Conservation (phyloP, 805 yeast genomes). For the Saccharomyces kudriavzevii region DNA sequence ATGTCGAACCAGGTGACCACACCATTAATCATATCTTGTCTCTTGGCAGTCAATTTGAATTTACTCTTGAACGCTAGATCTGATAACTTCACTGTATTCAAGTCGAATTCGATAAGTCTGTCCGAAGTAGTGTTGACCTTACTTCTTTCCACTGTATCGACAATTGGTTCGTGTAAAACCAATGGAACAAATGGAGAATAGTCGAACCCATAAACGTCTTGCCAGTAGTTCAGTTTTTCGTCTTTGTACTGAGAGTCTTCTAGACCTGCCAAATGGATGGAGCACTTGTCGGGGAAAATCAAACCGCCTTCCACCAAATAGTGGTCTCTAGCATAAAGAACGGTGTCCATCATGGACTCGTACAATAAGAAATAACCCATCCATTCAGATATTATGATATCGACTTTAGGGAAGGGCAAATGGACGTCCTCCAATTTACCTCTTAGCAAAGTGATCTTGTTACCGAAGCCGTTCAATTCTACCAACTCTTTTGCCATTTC, state of each 20-base stretch:
- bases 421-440: constrained; percentile 92
- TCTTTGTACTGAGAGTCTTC: constrained; percentile 89
- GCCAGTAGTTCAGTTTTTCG: constrained; percentile 91
- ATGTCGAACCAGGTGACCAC: constrained; percentile 91
- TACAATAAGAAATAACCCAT: constrained; percentile 96
- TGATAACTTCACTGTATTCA: constrained; percentile 78
- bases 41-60: constrained; percentile 65
- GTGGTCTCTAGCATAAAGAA: constrained; percentile 84
- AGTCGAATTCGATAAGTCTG: constrained; percentile 72
- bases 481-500: constrained; percentile 92
- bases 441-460: constrained; percentile 77
- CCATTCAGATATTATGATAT: constrained; percentile 95
- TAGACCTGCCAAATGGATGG: constrained; percentile 81
- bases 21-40: constrained; percentile 81
- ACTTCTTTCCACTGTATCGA: constrained; percentile 82
- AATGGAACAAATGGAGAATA: constrained; percentile 81
- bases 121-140: constrained; percentile 67
- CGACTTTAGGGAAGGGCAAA: constrained; percentile 81
- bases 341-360: constrained; percentile 97
- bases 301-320: constrained; percentile 74
- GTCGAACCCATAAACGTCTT: constrained; percentile 94
- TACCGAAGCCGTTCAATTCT: constrained; percentile 71
- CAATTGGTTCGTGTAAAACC: constrained; percentile 90
- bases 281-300: constrained; percentile 89
- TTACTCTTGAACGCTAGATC: constrained; percentile 67